Evolutionary conservation across 75 land plant species (phyloP).

Genomic region (Picea sitchensis): DNA sequence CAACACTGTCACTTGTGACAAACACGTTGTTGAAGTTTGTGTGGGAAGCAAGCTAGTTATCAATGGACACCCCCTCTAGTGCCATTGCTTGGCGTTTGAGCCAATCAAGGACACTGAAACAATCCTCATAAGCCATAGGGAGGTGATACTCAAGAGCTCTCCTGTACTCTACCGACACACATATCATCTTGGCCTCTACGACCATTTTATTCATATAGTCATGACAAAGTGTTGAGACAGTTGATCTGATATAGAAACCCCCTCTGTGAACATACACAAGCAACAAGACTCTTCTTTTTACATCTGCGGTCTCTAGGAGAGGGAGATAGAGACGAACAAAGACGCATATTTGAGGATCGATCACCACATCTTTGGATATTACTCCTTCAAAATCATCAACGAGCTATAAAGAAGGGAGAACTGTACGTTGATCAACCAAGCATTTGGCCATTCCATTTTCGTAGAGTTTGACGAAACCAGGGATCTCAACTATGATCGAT

Average conservation of each 20-base stretch:
- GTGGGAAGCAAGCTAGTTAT: background rate
- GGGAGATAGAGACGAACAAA: conserved; percentile 60
- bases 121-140: too few species aligned
- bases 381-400: conserved; percentile 16
- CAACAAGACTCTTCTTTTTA: conserved; percentile 35
- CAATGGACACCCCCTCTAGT: background rate
- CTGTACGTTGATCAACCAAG: too few species aligned
- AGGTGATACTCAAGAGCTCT: too few species aligned
- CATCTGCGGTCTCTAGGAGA: conserved; percentile 10
- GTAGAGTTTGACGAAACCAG: too few species aligned
- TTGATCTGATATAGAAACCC: conserved; percentile 32
- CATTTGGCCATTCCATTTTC: too few species aligned
- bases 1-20: background rate
- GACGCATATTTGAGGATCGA: conserved; percentile 26
- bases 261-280: conserved; percentile 71
- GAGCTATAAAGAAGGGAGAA: background rate
- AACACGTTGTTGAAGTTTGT: background rate
- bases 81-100: background rate
- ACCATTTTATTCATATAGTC: conserved; percentile 16
- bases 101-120: too few species aligned
- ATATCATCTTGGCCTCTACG: conserved; percentile 18
- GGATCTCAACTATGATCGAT: too few species aligned
- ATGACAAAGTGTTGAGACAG: conserved; percentile 27
- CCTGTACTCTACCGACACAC: conserved; percentile 3
- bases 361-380: conserved; percentile 7